Evolutionary conservation across 164 flowering plant species (phyloP).

Genomic region (Magnolia officinalis): DNA sequence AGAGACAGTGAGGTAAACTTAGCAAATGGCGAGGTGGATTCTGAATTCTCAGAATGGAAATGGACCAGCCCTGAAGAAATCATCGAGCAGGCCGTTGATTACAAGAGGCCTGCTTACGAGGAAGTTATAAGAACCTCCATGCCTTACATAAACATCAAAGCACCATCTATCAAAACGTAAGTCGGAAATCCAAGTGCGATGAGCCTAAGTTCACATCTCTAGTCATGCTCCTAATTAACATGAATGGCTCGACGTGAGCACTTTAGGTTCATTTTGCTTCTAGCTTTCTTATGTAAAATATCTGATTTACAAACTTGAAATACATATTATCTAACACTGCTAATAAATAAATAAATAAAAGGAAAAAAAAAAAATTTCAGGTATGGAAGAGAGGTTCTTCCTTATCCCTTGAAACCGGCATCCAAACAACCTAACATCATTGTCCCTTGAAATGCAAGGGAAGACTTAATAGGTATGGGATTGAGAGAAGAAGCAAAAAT

Average conservation of each 20-base stretch:
- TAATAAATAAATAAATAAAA: neutral
- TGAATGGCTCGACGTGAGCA: constrained; percentile 6
- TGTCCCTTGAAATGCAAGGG: neutral
- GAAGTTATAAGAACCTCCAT: constrained; percentile 70
- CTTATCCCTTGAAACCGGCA: neutral
- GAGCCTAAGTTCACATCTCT: constrained; percentile 13
- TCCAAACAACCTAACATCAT: neutral
- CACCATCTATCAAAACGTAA: constrained; percentile 50
- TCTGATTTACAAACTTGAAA: neutral
- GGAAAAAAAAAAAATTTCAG: too few species aligned
- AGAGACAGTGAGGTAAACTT: constrained; percentile 67
- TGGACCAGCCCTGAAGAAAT: constrained; percentile 85
- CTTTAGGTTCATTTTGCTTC: constrained; percentile 3
- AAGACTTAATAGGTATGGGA: neutral
- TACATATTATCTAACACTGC: neutral
- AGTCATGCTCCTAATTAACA: constrained; percentile 7
- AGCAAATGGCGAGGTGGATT: constrained; percentile 61
- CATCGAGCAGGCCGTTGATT: constrained; percentile 96
- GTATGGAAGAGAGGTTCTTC: too few species aligned
- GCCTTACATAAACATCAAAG: constrained; percentile 40
- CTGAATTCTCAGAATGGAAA: constrained; percentile 93
- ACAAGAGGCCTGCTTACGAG: constrained; percentile 85
- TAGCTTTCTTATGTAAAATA: neutral
- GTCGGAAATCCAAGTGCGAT: constrained; percentile 42
- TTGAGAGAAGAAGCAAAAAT: neutral